phyloP scores from a whole-genome alignment of 495 filamentous ascomycete species.

The Xylaria venustula region DNA sequence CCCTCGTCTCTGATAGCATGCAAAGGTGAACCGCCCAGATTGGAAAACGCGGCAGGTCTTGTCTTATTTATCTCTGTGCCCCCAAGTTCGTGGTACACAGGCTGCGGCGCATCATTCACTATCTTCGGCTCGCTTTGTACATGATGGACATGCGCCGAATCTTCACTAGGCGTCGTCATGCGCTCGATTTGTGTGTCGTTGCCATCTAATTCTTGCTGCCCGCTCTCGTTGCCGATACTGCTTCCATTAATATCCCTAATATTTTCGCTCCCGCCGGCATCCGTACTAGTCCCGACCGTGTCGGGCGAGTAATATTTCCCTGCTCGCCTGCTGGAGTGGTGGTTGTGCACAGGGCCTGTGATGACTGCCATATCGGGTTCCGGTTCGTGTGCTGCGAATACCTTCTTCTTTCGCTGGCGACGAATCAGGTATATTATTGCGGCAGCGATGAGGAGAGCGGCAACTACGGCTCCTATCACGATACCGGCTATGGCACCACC shows the following conservation, averaged over 20 bases:
- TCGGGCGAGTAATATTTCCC: constrained; percentile 21
- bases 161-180: constrained; percentile 17
- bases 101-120: not conserved
- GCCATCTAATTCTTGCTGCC: constrained; percentile 21
- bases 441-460: constrained; percentile 18
- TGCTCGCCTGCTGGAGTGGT: not conserved
- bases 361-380: constrained; percentile 20
- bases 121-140: not conserved
- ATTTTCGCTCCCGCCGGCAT: not conserved
- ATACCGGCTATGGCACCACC: constrained; percentile 38
- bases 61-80: constrained; percentile 16
- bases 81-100: constrained; percentile 10
- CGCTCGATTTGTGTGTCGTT: constrained; percentile 9
- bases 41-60: not conserved
- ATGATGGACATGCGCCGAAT: constrained; percentile 5
- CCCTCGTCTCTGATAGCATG: constrained; percentile 1
- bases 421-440: constrained; percentile 22
- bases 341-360: constrained; percentile 25
- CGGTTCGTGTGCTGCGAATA: constrained; percentile 11
- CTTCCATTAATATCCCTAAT: not conserved
- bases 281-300: constrained; percentile 10
- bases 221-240: not conserved
- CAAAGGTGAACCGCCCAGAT: not conserved
- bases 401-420: constrained; percentile 24
- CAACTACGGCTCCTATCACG: constrained; percentile 26